phyloP scores from a whole-genome alignment of 2,329 filamentous ascomycete genomes.

The Tolypocladium ophioglossoides region DNA sequence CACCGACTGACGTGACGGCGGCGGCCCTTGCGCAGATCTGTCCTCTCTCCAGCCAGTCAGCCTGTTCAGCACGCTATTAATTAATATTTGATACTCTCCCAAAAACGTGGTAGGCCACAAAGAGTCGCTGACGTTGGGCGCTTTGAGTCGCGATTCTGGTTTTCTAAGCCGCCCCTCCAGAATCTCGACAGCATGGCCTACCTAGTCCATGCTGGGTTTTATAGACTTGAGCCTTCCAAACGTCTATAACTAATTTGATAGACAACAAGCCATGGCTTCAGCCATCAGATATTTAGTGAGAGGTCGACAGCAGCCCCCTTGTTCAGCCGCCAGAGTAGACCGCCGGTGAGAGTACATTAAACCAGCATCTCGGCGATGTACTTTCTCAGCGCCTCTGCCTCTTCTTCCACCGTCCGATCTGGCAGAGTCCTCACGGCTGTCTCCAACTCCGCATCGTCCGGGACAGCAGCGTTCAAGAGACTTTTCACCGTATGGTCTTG shows the following conservation, averaged over 20 bases:
- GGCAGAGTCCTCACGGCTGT: slow-evolving; percentile 30
- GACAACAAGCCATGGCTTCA: too few species aligned
- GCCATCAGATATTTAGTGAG: too few species aligned
- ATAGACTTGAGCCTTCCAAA: neutral
- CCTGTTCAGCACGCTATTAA: neutral
- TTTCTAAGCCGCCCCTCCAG: too few species aligned
- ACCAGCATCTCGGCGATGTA: slow-evolving; percentile 33
- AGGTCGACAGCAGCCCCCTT: too few species aligned
- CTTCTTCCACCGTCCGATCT: slow-evolving; percentile 38
- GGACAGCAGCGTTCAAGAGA: slow-evolving; percentile 30
- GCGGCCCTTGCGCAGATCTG: neutral
- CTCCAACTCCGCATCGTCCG: slow-evolving; percentile 26
- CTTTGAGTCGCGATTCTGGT: too few species aligned
- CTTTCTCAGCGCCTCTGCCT: slow-evolving; percentile 33
- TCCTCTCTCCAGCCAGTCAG: neutral
- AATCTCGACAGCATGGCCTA: neutral
- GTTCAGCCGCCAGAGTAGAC: neutral
- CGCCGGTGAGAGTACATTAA: slow-evolving; percentile 6
- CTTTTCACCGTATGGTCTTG: slow-evolving; percentile 25
- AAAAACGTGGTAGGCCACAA: too few species aligned
- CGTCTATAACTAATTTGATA: too few species aligned
- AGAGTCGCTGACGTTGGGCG: too few species aligned
- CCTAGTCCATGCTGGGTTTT: neutral
- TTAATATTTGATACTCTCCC: too few species aligned
- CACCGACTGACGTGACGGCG: too few species aligned